Base-by-base conservation (phyloP, 164 flowering plant genomes). In the Umbilicus rupestris region DNA sequence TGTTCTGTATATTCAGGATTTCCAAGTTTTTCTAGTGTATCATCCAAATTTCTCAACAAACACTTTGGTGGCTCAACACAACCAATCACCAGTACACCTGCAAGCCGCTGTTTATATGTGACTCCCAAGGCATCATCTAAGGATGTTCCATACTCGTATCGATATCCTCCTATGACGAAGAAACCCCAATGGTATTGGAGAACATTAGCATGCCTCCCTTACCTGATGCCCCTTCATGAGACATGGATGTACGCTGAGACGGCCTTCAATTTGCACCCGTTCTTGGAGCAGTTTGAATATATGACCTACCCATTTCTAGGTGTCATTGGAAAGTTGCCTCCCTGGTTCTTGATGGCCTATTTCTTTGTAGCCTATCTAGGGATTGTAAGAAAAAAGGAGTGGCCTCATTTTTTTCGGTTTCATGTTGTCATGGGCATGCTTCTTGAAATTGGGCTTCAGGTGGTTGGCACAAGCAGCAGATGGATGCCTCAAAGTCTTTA, bases 111-210 rank as follows among this genome's bases (percentile, higher is more conserved):
- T 28, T 68, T 63, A 26, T 20, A 37, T 29, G 62, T 66, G 62
- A 19, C 73, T 0, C 84, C 87, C 20, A 73, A 73, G 73, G 92
- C 98, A 73, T 78, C 92, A 30, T 28, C 33, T 5, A 87, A 85
- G 75, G 94, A 86, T 75, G 84, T 83, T 14, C 86, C 89, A 4
- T 71, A 29, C 52, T 76, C 86, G 69, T 88, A 68, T 52, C 79
- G 86, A 22, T 88, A 42, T 68, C 93, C 96, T 41, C 75, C 88
- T 30, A 93, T 90, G 97, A 86, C 84, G 7, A 80, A 77, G 67
- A 89, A 85, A 72, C 97, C 97, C 12, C 74, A 67, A 69, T 93
- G 94, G 94, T 93, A 84, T 83, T 93, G 98, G 98, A 86, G 98
- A 75, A 74, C 82, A 24, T 68, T 93, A 35, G 89, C 98, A 37